These are phyloP conservation scores for Syzygium grande DNA, from an alignment of 345 rosid species.

Conservation along the genomic window DNA sequence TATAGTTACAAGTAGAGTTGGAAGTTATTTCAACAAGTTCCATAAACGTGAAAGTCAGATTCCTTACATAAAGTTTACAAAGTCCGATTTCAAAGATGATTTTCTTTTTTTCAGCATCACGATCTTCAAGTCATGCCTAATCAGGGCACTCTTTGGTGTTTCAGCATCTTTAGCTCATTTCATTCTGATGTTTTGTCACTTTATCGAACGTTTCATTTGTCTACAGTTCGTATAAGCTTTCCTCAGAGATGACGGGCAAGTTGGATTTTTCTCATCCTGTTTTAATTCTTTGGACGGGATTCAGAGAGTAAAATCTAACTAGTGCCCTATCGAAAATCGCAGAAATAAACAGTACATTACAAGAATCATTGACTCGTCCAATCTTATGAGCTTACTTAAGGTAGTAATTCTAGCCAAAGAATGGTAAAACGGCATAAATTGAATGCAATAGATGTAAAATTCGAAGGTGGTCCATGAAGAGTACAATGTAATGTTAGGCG, in stretches of 20 bases:
- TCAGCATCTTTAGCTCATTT: background rate
- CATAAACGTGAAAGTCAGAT: background rate
- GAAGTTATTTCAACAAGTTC: background rate
- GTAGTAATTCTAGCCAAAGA: background rate
- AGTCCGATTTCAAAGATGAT: background rate
- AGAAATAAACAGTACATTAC: background rate
- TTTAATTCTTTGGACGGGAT: background rate
- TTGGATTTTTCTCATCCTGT: background rate
- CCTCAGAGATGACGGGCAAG: background rate
- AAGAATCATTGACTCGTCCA: background rate
- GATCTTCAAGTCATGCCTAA: background rate
- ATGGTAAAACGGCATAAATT: background rate
- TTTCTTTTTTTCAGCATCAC: background rate
- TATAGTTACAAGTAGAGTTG: background rate
- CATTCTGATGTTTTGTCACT: background rate
- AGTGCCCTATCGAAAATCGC: background rate
- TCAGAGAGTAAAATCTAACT: background rate
- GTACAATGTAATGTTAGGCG: background rate
- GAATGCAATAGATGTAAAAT: background rate
- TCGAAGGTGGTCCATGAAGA: background rate
- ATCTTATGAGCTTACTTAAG: background rate
- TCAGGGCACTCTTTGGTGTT: background rate
- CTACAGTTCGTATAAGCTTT: background rate
- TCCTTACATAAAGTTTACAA: background rate
- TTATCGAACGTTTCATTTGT: background rate